phyloP scores from a whole-genome alignment of 805 yeast species.

The Alloascoidea hylecoeti region DNA sequence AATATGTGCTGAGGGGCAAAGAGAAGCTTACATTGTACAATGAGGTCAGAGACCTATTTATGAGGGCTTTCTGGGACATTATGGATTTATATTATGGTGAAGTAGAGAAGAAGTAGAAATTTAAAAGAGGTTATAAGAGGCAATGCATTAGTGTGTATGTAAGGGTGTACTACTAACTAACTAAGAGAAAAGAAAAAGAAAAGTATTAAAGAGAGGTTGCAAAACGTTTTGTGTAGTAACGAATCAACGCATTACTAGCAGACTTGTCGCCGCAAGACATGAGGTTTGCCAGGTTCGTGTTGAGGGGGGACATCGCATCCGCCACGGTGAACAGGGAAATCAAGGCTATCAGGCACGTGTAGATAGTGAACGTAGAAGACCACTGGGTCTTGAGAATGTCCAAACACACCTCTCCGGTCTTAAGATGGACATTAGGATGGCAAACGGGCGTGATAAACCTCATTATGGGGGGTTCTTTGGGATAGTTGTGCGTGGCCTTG shows the following conservation, averaged over 20 bases:
- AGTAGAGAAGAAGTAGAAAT: too few relatives aligned
- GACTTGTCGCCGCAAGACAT: not conserved
- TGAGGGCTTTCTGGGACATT: constrained; percentile 24
- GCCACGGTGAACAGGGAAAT: not conserved
- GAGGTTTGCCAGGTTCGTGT: not conserved
- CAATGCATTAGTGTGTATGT: too few relatives aligned
- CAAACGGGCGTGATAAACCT: constrained; percentile 11
- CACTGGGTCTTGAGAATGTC: constrained; percentile 1
- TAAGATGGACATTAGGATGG: constrained; percentile 2
- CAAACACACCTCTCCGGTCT: constrained; percentile 2
- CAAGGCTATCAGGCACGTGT: not conserved
- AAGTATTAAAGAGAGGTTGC: too few relatives aligned
- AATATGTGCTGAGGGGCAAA: not conserved
- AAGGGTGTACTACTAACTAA: too few relatives aligned
- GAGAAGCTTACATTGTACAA: constrained; percentile 34
- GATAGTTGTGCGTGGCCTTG: constrained; percentile 17
- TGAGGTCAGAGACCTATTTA: constrained; percentile 69
- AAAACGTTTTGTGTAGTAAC: not conserved
- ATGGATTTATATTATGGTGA: too few relatives aligned
- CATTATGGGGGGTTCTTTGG: constrained; percentile 24
- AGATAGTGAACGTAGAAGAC: not conserved
- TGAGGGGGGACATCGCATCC: not conserved
- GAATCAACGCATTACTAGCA: not conserved
- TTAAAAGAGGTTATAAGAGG: too few relatives aligned
- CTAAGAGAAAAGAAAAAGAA: too few relatives aligned